Evolutionary conservation across 192 early-diverging fungal species (phyloP).

Genomic region (Entomortierella lignicola): DNA sequence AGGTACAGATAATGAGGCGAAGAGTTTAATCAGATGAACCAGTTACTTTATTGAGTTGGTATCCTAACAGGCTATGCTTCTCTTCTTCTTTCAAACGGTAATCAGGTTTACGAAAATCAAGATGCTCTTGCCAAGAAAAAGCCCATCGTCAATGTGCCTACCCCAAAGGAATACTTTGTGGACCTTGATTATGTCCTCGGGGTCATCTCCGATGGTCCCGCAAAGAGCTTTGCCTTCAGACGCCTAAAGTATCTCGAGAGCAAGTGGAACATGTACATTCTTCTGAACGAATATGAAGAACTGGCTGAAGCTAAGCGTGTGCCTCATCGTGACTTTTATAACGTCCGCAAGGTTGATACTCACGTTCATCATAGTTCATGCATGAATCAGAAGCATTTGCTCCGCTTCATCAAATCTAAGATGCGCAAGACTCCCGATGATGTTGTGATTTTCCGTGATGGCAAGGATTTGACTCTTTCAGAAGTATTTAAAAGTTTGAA

Average conservation of each 20-base stretch:
- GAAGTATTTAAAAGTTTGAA: conserved; percentile 93
- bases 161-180: conserved; percentile 86
- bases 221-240: conserved; percentile 94
- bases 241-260: conserved; percentile 92
- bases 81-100: neutral
- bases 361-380: conserved; percentile 95
- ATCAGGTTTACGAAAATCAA: conserved; percentile 27
- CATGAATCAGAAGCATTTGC: conserved; percentile 98
- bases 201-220: conserved; percentile 90
- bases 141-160: conserved; percentile 70
- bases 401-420: conserved; percentile 97
- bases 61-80: neutral
- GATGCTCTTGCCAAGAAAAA: conserved; percentile 37
- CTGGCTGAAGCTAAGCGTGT: conserved; percentile 93
- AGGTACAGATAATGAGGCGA: conserved; percentile 58
- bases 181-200: conserved; percentile 87
- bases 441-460: conserved; percentile 89
- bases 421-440: conserved; percentile 85
- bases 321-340: conserved; percentile 98
- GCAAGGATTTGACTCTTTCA: conserved; percentile 80
- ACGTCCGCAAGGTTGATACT: conserved; percentile 98
- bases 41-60: no score
- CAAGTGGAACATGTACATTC: conserved; percentile 94
- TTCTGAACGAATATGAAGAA: conserved; percentile 97
- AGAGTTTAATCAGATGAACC: neutral